Percentiles rank a stretch among this genome's conserved stretches.
Evolutionary conservation across 2,329 filamentous ascomycete genomes (phyloP).

Genomic region (Colletotrichum euphorbiae): DNA sequence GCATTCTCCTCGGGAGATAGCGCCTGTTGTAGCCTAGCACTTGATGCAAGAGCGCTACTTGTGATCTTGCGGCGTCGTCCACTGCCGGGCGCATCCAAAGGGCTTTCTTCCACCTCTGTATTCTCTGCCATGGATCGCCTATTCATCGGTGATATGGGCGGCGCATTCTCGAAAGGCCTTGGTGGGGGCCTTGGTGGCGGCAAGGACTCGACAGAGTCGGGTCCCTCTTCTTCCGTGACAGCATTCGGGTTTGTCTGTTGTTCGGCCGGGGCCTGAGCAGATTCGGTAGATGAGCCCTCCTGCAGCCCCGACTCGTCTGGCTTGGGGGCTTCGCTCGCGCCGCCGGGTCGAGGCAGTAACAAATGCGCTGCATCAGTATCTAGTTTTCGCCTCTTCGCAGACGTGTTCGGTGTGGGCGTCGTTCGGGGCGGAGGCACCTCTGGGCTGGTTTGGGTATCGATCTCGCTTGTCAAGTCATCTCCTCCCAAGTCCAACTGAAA

Average conservation of each 20-base stretch:
- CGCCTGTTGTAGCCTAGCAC: slow-evolving; percentile 56
- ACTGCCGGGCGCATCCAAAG: slow-evolving; percentile 66
- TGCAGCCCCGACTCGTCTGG: slow-evolving; percentile 46
- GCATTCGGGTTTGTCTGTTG: slow-evolving; percentile 41
- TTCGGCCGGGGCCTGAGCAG: slow-evolving; percentile 18
- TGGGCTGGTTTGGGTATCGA: slow-evolving; percentile 29
- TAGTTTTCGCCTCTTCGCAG: slow-evolving; percentile 59
- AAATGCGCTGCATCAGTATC: slow-evolving; percentile 37
- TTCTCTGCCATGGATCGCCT: slow-evolving; percentile 30
- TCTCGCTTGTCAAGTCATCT: slow-evolving; percentile 40
- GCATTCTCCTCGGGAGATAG: slow-evolving; percentile 48
- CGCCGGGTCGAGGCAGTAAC: slow-evolving; percentile 23
- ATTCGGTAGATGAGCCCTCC: slow-evolving; percentile 47
- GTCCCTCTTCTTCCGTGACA: not conserved
- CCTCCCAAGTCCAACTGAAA: slow-evolving; percentile 61
- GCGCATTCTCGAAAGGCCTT: slow-evolving; percentile 27
- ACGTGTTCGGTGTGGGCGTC: slow-evolving; percentile 59
- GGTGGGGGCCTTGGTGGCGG: slow-evolving; percentile 28
- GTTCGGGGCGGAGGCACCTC: slow-evolving; percentile 33
- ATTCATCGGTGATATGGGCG: slow-evolving; percentile 20
- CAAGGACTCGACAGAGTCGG: slow-evolving; percentile 22
- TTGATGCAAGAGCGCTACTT: slow-evolving; percentile 53
- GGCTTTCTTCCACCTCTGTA: slow-evolving; percentile 66
- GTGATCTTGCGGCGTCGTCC: slow-evolving; percentile 59
- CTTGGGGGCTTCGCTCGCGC: slow-evolving; percentile 27